phyloP scores from a whole-genome alignment of 2,329 filamentous ascomycete genomes.

The Ceratocystis alfenasii region DNA sequence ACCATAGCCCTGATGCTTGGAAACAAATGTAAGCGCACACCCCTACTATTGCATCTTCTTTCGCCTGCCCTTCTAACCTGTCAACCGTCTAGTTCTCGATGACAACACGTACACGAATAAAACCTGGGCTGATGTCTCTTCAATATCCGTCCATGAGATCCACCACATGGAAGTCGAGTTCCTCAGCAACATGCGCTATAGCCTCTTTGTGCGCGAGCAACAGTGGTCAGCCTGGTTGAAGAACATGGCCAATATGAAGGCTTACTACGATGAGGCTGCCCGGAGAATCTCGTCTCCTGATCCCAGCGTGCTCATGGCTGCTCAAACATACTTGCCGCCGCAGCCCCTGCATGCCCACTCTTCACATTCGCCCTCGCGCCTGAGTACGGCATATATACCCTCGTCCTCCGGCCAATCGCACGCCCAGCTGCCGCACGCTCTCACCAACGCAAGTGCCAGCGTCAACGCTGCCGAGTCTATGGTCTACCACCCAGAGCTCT shows the following conservation, averaged over 20 bases:
- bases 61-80: background rate
- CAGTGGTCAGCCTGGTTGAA: constrained; percentile 83
- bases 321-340: background rate
- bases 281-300: constrained; percentile 32
- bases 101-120: constrained; percentile 99
- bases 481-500: constrained; percentile 16
- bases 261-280: constrained; percentile 62
- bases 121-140: constrained; percentile 96
- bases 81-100: constrained; percentile 55
- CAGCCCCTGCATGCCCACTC: constrained; percentile 12
- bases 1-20: constrained; percentile 95
- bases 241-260: constrained; percentile 69
- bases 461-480: background rate
- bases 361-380: constrained; percentile 18
- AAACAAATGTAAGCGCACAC: constrained; percentile 65
- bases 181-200: constrained; percentile 95
- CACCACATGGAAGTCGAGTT: constrained; percentile 99
- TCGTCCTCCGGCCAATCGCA: background rate
- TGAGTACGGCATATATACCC: constrained; percentile 16
- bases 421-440: background rate
- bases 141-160: constrained; percentile 85
- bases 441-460: background rate
- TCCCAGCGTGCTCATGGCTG: constrained; percentile 1
- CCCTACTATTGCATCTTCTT: constrained; percentile 9
- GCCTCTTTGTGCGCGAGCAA: constrained; percentile 69